phyloP scores from a whole-genome alignment of 1,139 yeast species.

The Debaryomyces singareniensis region DNA sequence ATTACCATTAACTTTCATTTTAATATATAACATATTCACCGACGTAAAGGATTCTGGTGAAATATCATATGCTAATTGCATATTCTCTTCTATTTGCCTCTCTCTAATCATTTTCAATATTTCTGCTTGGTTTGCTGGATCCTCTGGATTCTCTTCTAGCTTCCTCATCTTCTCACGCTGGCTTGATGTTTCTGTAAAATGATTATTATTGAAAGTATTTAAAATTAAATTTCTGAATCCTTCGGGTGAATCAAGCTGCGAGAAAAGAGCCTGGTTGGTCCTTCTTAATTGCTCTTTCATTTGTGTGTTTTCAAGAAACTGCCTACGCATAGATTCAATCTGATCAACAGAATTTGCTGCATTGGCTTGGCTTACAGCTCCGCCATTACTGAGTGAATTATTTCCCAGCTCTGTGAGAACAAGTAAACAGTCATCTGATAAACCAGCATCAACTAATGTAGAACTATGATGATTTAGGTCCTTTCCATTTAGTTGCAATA shows the following conservation, averaged over 20 bases:
- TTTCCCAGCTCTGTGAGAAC: slow-evolving; percentile 15
- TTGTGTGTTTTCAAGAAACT: slow-evolving; percentile 34
- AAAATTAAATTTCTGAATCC: slow-evolving; percentile 45
- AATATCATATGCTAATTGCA: slow-evolving; percentile 73
- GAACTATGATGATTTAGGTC: slow-evolving; percentile 25
- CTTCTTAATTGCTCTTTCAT: slow-evolving; percentile 26
- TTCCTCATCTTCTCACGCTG: slow-evolving; percentile 45
- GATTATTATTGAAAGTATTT: slow-evolving; percentile 15
- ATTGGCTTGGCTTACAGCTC: slow-evolving; percentile 8
- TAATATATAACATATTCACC: slow-evolving; percentile 78
- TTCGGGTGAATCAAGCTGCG: slow-evolving; percentile 44
- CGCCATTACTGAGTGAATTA: too few species aligned
- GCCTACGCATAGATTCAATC: slow-evolving; percentile 47
- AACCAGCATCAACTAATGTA: slow-evolving; percentile 40
- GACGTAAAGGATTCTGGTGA: slow-evolving; percentile 85
- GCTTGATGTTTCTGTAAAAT: slow-evolving; percentile 5
- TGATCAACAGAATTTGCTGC: slow-evolving; percentile 22
- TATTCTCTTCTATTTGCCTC: slow-evolving; percentile 71
- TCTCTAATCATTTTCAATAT: slow-evolving; percentile 66
- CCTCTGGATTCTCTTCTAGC: slow-evolving; percentile 59
- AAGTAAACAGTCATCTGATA: slow-evolving; percentile 55
- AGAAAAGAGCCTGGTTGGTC: slow-evolving; percentile 37
- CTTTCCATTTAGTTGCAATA: slow-evolving; percentile 42
- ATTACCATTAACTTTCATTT: slow-evolving; percentile 70
- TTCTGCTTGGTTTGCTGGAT: slow-evolving; percentile 63